A percentile compares a stretch with the other conserved stretches of the same genome.
Conservation (phyloP, 495 filamentous ascomycete species). For the Hapsidospora chrysogenum region DNA sequence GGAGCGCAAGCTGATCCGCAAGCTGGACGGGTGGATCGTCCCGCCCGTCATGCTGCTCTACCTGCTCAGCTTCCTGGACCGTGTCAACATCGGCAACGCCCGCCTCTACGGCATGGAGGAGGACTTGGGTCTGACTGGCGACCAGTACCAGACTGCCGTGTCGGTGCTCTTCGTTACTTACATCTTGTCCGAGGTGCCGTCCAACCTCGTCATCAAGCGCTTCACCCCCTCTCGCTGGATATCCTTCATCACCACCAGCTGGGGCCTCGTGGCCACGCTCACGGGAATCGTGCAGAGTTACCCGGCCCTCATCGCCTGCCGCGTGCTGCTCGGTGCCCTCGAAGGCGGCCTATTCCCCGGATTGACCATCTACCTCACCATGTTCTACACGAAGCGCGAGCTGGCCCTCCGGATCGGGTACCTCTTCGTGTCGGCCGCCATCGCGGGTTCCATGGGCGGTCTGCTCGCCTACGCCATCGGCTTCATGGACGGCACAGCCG, state of each 20-base stretch:
- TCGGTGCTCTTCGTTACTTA: constrained; percentile 79
- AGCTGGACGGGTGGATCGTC: constrained; percentile 2
- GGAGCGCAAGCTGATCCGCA: neutral
- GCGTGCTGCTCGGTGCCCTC: constrained; percentile 36
- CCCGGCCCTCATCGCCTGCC: constrained; percentile 29
- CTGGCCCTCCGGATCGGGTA: constrained; percentile 42
- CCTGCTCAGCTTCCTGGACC: constrained; percentile 35
- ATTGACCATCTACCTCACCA: constrained; percentile 67
- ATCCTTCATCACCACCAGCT: constrained; percentile 39
- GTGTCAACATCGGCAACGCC: constrained; percentile 33
- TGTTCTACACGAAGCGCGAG: constrained; percentile 46
- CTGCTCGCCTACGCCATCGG: constrained; percentile 53
- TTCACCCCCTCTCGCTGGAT: constrained; percentile 41
- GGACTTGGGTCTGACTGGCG: constrained; percentile 34
- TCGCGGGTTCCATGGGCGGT: constrained; percentile 67
- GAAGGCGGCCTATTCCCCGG: constrained; percentile 61
- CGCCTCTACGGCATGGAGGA: constrained; percentile 24
- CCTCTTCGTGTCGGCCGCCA: constrained; percentile 66
- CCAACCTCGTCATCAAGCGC: constrained; percentile 62
- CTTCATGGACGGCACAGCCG: constrained; percentile 49
- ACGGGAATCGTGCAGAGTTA: constrained; percentile 34
- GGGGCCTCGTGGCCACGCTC: constrained; percentile 35
- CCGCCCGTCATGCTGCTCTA: constrained; percentile 2
- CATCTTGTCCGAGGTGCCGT: constrained; percentile 56
- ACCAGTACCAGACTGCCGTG: constrained; percentile 45